These are phyloP conservation scores for Fusarium burgessii DNA, from an alignment of 2,329 filamentous ascomycete species.

Conservation along the genomic window DNA sequence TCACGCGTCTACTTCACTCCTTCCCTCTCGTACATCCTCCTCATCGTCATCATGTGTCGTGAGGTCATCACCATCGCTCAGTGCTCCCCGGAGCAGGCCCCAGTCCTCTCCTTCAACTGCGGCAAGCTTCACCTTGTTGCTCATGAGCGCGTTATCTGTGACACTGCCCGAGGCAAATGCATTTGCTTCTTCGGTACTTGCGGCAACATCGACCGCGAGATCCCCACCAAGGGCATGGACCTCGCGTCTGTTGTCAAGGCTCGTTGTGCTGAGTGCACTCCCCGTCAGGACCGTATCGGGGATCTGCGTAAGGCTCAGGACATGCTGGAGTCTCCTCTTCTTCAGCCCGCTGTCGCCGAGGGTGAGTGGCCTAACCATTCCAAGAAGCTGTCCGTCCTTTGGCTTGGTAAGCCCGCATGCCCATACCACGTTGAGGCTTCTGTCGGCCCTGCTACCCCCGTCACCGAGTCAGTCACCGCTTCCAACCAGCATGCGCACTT, in stretches of 20 bases:
- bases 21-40: neutral
- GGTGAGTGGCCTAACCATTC: neutral
- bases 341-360: conserved; percentile 10
- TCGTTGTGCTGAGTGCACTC: conserved; percentile 33
- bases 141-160: conserved; percentile 20
- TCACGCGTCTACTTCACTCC: neutral
- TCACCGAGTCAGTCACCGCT: neutral
- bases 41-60: conserved; percentile 38
- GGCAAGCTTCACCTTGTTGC: conserved; percentile 44
- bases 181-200: conserved; percentile 46
- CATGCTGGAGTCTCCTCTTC: conserved; percentile 32
- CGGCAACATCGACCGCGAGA: conserved; percentile 12
- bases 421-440: conserved; percentile 12
- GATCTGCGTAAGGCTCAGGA: conserved; percentile 16
- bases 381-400: neutral
- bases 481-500: too few species aligned
- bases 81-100: conserved; percentile 29
- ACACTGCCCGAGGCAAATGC: conserved; percentile 22
- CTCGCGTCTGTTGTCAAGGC: conserved; percentile 20
- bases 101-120: conserved; percentile 29
- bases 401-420: conserved; percentile 18
- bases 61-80: conserved; percentile 40
- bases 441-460: rapidly evolving
- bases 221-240: conserved; percentile 1
- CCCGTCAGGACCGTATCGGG: conserved; percentile 28